Percentiles rank a stretch among this genome's conserved stretches.
These are phyloP conservation scores for Dictyostelium citrinum DNA, from an alignment of 78 protist species.

Conservation along the genomic window DNA sequence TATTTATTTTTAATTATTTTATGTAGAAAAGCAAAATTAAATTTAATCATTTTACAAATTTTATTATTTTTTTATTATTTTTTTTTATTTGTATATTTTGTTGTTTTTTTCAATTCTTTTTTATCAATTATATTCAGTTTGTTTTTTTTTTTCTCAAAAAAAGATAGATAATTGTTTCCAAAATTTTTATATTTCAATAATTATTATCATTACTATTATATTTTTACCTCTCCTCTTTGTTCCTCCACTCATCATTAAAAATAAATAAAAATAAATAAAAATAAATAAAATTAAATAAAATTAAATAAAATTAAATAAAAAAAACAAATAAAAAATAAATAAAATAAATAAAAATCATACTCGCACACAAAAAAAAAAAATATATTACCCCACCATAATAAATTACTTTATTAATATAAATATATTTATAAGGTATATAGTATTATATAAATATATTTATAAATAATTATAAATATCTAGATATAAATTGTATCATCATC, in stretches of 20 bases:
- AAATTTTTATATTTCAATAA: background rate
- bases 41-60: background rate
- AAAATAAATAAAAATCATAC: background rate
- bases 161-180: background rate
- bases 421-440: background rate
- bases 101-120: background rate
- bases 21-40: background rate
- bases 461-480: background rate
- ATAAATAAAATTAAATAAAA: no score
- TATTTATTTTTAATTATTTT: conserved; percentile 6
- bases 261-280: background rate
- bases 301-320: no score
- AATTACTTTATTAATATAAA: background rate
- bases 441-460: background rate
- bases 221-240: background rate
- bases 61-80: background rate
- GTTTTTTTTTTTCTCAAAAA: background rate
- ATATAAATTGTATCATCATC: background rate
- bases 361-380: background rate
- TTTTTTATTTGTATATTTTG: background rate
- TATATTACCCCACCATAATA: background rate
- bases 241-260: background rate
- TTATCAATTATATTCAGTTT: background rate
- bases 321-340: no score
- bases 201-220: background rate